Evolutionary conservation across 306 rosid genomes (phyloP).

Genomic region (Morella rubra): DNA sequence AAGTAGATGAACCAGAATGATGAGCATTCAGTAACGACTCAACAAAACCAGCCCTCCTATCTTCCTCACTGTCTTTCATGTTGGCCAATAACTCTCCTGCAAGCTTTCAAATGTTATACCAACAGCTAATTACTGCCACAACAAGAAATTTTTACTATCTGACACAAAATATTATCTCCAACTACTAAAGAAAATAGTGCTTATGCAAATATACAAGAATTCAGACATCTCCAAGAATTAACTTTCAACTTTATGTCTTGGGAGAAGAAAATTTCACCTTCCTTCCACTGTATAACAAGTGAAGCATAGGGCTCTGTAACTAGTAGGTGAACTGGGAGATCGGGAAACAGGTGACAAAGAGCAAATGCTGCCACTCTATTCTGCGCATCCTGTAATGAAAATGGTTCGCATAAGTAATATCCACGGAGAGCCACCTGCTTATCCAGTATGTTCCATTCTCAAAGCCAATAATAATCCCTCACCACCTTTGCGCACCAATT

Average conservation of each 20-base stretch:
- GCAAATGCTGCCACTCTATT: conserved; percentile 94
- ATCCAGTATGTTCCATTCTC: background rate
- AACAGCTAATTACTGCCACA: conserved; percentile 18
- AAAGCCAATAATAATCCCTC: background rate
- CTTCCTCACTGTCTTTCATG: conserved; percentile 71
- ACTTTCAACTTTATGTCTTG: background rate
- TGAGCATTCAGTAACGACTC: conserved; percentile 66
- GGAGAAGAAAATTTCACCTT: conserved; percentile 41
- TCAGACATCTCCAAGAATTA: background rate
- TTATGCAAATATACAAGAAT: conserved; percentile 9
- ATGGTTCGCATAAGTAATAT: background rate
- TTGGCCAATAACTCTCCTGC: conserved; percentile 65
- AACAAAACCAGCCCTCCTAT: conserved; percentile 77
- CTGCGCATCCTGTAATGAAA: conserved; percentile 76
- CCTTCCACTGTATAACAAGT: conserved; percentile 71
- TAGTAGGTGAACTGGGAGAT: conserved; percentile 74
- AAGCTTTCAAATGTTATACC: conserved; percentile 27
- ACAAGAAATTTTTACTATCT: conserved; percentile 1
- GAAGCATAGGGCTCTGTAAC: conserved; percentile 77
- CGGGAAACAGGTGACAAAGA: conserved; percentile 75
- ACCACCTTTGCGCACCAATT: background rate
- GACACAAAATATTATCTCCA: conserved; percentile 3
- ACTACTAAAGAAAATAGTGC: conserved; percentile 5
- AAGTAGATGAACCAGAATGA: conserved; percentile 41
- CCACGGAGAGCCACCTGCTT: background rate